These are phyloP conservation scores for Aeschynomene evenia DNA, from an alignment of 306 rosid genomes.

Conservation along the genomic window DNA sequence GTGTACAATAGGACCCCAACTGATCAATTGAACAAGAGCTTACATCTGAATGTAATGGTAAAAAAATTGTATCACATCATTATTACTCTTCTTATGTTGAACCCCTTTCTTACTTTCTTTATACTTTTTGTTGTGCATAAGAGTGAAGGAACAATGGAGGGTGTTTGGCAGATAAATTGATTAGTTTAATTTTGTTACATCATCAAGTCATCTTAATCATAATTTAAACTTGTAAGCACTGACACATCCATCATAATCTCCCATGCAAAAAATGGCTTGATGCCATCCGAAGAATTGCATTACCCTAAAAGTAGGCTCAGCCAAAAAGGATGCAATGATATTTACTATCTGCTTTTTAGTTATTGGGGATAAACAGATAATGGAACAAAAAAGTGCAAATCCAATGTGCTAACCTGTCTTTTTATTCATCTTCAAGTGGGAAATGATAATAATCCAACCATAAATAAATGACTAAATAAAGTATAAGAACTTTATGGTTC, in stretches of 20 bases:
- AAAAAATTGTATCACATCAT: no score
- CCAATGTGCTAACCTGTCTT: background rate
- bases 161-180: background rate
- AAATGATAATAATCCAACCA: constrained; percentile 21
- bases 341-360: background rate
- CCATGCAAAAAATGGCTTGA: background rate
- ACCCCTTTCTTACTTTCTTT: background rate
- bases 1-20: no score
- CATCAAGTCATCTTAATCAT: background rate
- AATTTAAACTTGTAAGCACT: background rate
- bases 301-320: background rate
- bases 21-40: no score
- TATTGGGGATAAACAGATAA: background rate
- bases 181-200: background rate
- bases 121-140: background rate
- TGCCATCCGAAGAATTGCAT: background rate
- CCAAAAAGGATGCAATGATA: background rate
- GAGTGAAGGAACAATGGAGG: background rate
- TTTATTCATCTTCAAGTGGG: constrained; percentile 9
- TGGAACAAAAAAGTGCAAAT: constrained; percentile 1
- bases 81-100: no score
- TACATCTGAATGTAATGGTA: no score
- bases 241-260: background rate
- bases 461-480: background rate
- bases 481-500: constrained; percentile 3